Conservation (phyloP, 2,329 filamentous ascomycete genomes). For the Juglanconis oblonga region DNA sequence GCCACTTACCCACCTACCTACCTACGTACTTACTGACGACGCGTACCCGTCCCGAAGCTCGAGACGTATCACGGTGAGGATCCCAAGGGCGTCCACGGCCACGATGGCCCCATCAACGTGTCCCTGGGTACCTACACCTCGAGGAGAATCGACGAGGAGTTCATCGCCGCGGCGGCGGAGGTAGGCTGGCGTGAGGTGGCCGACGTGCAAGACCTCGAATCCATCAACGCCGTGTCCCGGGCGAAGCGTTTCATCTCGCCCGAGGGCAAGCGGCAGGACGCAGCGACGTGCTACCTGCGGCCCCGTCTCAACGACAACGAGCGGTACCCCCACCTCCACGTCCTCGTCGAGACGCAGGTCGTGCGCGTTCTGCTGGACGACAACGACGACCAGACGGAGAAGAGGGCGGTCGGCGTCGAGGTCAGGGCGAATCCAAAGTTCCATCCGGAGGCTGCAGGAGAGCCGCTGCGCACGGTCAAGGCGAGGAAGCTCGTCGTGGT, state of each 20-base stretch:
- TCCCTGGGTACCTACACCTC: slow-evolving; percentile 42
- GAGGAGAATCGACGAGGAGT: slow-evolving; percentile 38
- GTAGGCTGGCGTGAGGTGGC: slow-evolving; percentile 44
- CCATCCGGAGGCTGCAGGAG: slow-evolving; percentile 24
- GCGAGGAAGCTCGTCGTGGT: slow-evolving; percentile 54
- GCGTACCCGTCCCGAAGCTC: slow-evolving; percentile 26
- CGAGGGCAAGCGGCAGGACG: slow-evolving; percentile 50
- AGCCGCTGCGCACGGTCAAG: slow-evolving; percentile 35
- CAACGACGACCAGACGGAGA: slow-evolving; percentile 27
- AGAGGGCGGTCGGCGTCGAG: slow-evolving; percentile 53
- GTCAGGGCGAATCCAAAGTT: slow-evolving; percentile 46
- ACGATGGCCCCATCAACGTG: slow-evolving; percentile 46
- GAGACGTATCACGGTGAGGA: slow-evolving; percentile 47
- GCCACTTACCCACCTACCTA: too few relatives aligned
- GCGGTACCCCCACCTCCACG: slow-evolving; percentile 29
- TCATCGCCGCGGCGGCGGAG: slow-evolving; percentile 40
- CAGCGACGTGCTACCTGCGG: slow-evolving; percentile 48
- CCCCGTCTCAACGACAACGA: slow-evolving; percentile 41
- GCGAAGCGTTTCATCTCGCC: slow-evolving; percentile 24
- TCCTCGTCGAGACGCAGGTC: slow-evolving; percentile 31
- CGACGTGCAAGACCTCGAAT: slow-evolving; percentile 46
- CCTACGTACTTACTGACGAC: neutral
- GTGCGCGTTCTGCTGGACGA: slow-evolving; percentile 51
- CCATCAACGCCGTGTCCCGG: slow-evolving; percentile 26
- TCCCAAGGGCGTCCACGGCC: slow-evolving; percentile 41